phyloP scores from a whole-genome alignment of 495 filamentous ascomycete genomes.

The Penicillium bialowiezense region DNA sequence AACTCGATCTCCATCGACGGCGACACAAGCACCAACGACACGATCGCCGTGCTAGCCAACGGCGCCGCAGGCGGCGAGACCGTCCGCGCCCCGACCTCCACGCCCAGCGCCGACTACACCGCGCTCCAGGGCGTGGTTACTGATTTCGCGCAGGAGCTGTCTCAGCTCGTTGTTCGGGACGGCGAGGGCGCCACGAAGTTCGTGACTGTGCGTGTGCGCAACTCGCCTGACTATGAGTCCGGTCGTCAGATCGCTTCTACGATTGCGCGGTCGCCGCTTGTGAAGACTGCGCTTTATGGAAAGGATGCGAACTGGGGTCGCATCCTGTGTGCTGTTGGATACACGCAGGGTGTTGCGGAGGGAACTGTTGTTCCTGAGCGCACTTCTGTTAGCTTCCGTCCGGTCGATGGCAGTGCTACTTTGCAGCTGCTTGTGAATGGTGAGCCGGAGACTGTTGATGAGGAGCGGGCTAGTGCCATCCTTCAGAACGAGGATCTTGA shows the following conservation, averaged over 20 bases:
- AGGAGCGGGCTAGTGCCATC: slow-evolving; percentile 79
- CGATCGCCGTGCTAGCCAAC: slow-evolving; percentile 89
- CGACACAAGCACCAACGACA: slow-evolving; percentile 96
- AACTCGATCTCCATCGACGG: slow-evolving; percentile 97
- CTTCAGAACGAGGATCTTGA: slow-evolving; percentile 83
- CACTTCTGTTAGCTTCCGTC: slow-evolving; percentile 90
- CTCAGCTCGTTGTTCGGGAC: slow-evolving; percentile 90
- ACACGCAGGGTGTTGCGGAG: slow-evolving; percentile 66
- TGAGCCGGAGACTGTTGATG: slow-evolving; percentile 91
- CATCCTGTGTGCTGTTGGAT: slow-evolving; percentile 92
- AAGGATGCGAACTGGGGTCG: slow-evolving; percentile 98
- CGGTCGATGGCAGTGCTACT: slow-evolving; percentile 74
- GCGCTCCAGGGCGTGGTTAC: slow-evolving; percentile 69
- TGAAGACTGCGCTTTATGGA: slow-evolving; percentile 96
- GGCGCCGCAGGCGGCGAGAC: slow-evolving; percentile 76
- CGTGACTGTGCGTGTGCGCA: slow-evolving; percentile 82
- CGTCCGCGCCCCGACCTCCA: slow-evolving; percentile 31
- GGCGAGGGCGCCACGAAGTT: slow-evolving; percentile 99
- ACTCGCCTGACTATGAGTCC: slow-evolving; percentile 63
- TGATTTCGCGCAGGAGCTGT: slow-evolving; percentile 75
- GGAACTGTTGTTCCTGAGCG: slow-evolving; percentile 72
- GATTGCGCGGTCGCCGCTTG: slow-evolving; percentile 90
- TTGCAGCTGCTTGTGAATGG: slow-evolving; percentile 85
- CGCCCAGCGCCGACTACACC: slow-evolving; percentile 58
- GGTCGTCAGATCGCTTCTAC: slow-evolving; percentile 73